phyloP scores from a whole-genome alignment of 2,329 filamentous ascomycete species.

The Furcasterigmium furcatum region DNA sequence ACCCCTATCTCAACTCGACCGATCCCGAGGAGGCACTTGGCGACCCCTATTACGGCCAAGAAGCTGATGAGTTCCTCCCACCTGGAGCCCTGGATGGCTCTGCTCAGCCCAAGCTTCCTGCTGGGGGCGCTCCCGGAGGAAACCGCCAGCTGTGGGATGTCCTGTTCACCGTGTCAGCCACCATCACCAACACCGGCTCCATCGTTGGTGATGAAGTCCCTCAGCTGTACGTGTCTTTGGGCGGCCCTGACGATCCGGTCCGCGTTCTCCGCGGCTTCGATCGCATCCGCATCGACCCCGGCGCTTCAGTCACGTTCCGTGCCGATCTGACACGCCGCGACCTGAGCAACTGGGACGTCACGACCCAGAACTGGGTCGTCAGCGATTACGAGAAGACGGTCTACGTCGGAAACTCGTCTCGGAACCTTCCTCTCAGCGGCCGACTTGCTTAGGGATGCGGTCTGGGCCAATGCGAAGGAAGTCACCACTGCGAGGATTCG shows the following conservation, averaged over 20 bases:
- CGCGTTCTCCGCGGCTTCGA: conserved; percentile 77
- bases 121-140: conserved; percentile 56
- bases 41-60: conserved; percentile 58
- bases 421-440: conserved; percentile 46
- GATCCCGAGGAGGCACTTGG: conserved; percentile 50
- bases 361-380: conserved; percentile 80
- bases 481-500: neutral
- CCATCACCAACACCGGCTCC: conserved; percentile 68
- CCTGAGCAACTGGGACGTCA: conserved; percentile 81
- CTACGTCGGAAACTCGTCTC: conserved; percentile 52
- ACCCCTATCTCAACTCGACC: conserved; percentile 68
- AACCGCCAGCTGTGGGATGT: conserved; percentile 66
- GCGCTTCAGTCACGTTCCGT: conserved; percentile 63
- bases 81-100: conserved; percentile 50
- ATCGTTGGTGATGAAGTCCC: conserved; percentile 67
- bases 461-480: neutral
- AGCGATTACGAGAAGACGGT: conserved; percentile 47
- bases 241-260: conserved; percentile 68
- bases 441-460: conserved; percentile 10
- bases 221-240: conserved; percentile 78
- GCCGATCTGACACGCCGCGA: conserved; percentile 75
- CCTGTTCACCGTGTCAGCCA: conserved; percentile 64
- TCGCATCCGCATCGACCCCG: conserved; percentile 67
- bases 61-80: conserved; percentile 58
- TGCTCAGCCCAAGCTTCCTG: conserved; percentile 51